phyloP scores from a whole-genome alignment of 129 eudicot species.

The Pittosporum tobira region DNA sequence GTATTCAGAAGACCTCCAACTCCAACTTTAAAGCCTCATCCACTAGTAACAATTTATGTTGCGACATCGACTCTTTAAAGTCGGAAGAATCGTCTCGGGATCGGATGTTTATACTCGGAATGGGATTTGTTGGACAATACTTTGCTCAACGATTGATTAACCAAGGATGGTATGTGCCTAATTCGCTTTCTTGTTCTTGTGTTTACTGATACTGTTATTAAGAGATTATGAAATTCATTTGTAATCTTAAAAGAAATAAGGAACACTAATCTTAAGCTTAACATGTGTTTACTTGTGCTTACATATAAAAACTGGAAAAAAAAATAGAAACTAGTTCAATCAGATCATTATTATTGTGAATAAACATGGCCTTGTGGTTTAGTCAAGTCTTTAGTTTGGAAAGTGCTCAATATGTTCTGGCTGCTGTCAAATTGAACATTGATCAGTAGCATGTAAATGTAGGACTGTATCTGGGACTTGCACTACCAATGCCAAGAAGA shows the following conservation, averaged over 20 bases:
- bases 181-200: too few species aligned
- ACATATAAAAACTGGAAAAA: too few species aligned
- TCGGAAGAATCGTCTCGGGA: conserved; percentile 14
- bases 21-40: neutral
- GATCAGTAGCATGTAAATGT: neutral
- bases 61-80: conserved; percentile 3
- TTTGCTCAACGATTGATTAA: conserved; percentile 51
- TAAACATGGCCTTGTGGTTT: neutral
- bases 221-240: too few species aligned
- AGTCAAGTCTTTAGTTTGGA: neutral
- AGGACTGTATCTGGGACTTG: conserved; percentile 87
- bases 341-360: too few species aligned
- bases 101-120: conserved; percentile 76
- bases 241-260: too few species aligned
- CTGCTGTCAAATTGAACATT: neutral
- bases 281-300: too few species aligned
- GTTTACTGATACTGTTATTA: too few species aligned
- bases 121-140: conserved; percentile 85
- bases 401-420: too few species aligned
- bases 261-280: too few species aligned
- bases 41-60: neutral
- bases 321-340: too few species aligned
- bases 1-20: neutral
- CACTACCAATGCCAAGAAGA: conserved; percentile 50
- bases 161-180: conserved; percentile 81